phyloP scores from a whole-genome alignment of 2,329 filamentous ascomycete species.

The Trichophyton simii region DNA sequence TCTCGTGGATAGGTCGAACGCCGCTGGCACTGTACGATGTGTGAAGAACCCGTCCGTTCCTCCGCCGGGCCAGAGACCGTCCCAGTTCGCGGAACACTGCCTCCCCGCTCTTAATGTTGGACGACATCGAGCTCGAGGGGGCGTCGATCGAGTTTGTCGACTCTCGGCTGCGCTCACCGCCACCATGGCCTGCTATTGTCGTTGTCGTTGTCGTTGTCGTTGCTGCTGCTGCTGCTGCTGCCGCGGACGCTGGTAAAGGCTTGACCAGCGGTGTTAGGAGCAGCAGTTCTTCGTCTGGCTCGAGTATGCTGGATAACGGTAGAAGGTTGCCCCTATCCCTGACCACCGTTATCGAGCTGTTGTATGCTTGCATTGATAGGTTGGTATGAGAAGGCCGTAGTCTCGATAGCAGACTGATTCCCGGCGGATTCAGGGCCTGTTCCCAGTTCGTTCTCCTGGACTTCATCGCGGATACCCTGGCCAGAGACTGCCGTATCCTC shows the following conservation, averaged over 20 bases:
- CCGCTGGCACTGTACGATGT: slow-evolving; percentile 94
- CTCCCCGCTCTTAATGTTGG: slow-evolving; percentile 76
- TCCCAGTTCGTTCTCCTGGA: slow-evolving; percentile 78
- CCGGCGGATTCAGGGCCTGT: slow-evolving; percentile 76
- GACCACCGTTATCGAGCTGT: slow-evolving; percentile 84
- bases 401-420: slow-evolving; percentile 61
- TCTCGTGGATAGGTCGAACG: slow-evolving; percentile 83
- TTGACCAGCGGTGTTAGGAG: slow-evolving; percentile 82
- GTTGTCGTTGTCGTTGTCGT: slow-evolving; percentile 39
- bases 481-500: slow-evolving; percentile 67
- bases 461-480: slow-evolving; percentile 69
- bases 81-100: slow-evolving; percentile 85
- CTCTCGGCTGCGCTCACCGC: slow-evolving; percentile 36
- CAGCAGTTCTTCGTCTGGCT: slow-evolving; percentile 76
- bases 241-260: slow-evolving; percentile 68
- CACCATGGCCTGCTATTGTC: slow-evolving; percentile 56
- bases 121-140: slow-evolving; percentile 26
- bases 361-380: slow-evolving; percentile 76
- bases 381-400: slow-evolving; percentile 71
- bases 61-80: slow-evolving; percentile 69
- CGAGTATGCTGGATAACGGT: slow-evolving; percentile 68
- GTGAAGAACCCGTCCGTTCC: slow-evolving; percentile 76
- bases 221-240: slow-evolving; percentile 57
- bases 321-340: slow-evolving; percentile 76
- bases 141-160: slow-evolving; percentile 39